These are phyloP conservation scores for Colletotrichum sp. DNA, from an alignment of 2,329 filamentous ascomycete species.

Conservation along the genomic window DNA sequence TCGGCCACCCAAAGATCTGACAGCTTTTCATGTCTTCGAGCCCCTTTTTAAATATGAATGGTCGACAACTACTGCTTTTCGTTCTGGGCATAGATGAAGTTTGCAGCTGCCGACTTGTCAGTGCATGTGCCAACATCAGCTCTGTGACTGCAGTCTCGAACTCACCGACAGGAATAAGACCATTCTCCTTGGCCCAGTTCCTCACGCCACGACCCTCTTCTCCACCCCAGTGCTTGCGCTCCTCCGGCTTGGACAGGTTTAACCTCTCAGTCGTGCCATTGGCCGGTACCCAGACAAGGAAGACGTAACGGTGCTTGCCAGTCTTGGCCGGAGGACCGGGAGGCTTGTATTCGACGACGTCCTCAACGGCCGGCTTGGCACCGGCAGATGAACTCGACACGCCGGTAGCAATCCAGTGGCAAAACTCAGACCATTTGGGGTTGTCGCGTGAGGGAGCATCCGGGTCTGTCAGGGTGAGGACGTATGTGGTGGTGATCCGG, in stretches of 20 bases:
- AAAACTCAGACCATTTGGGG: constrained; percentile 50
- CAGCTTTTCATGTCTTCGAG: background rate
- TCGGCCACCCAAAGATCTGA: background rate
- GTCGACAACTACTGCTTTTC: constrained; percentile 35
- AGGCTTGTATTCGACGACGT: constrained; percentile 45
- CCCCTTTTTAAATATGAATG: background rate
- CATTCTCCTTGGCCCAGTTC: constrained; percentile 45
- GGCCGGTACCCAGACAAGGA: constrained; percentile 41
- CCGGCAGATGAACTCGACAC: constrained; percentile 21
- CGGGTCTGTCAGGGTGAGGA: constrained; percentile 44
- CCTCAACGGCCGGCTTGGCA: constrained; percentile 29
- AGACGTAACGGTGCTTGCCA: constrained; percentile 48
- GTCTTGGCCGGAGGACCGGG: constrained; percentile 46
- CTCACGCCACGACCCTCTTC: constrained; percentile 39
- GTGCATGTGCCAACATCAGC: background rate
- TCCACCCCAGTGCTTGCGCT: constrained; percentile 45
- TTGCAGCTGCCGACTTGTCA: constrained; percentile 37
- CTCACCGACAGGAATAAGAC: constrained; percentile 45
- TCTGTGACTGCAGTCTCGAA: background rate
- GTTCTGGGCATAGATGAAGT: constrained; percentile 47
- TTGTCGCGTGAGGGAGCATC: constrained; percentile 47
- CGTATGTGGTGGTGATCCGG: constrained; percentile 29
- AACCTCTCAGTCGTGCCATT: constrained; percentile 43
- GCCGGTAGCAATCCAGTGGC: constrained; percentile 48
- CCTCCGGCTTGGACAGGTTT: constrained; percentile 37